Evolutionary conservation across 768 basidiomycete species (phyloP), one percentile per base, ranked within the genome.

Genomic region (Kwoniella bestiolae): DNA sequence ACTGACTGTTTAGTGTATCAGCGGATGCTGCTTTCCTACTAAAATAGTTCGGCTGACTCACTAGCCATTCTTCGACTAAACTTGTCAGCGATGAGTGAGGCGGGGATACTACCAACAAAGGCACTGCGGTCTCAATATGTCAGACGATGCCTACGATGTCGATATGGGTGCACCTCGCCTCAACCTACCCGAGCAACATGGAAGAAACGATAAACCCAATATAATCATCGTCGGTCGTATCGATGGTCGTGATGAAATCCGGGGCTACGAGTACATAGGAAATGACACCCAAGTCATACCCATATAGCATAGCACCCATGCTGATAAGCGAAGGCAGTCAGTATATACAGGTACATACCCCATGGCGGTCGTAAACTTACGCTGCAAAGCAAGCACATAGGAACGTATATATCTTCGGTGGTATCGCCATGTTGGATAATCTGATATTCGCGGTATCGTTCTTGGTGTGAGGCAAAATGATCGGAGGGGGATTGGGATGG

Each of bases 31-130:
- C n/a, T n/a, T n/a, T n/a, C n/a, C n/a, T n/a, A n/a, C n/a, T n/a
- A n/a, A n/a, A n/a, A n/a, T n/a, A n/a, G n/a, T n/a, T n/a, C n/a
- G n/a, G n/a, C 31, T 23, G 3, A 58, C 46, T 23, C 38, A 58
- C 66, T 63, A 31, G 56, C 63, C 21, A 47, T 56, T 14, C 63
- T 38, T 35, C 61, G 56, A 50, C 61, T 55, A 32, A 55, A 58
- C 6, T 8, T 73, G 72, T 90, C 89, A 16, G 88, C 86, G 38
- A 61, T 56, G n/a, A 61, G 34, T 7, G 31, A 47, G n/a, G 25
- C 84, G 63, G 65, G 58, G 46, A 66, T 60, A 61, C 58, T 61
- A 8, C 59, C 58, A 11, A 60, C 57, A 53, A 66, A 66, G 41
- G 84, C 68, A 46, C 85, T 85, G 50, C n/a, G 31, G 16, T 12